phyloP scores from a whole-genome alignment of 208 protist genomes.

The Leishmania guyanensis region DNA sequence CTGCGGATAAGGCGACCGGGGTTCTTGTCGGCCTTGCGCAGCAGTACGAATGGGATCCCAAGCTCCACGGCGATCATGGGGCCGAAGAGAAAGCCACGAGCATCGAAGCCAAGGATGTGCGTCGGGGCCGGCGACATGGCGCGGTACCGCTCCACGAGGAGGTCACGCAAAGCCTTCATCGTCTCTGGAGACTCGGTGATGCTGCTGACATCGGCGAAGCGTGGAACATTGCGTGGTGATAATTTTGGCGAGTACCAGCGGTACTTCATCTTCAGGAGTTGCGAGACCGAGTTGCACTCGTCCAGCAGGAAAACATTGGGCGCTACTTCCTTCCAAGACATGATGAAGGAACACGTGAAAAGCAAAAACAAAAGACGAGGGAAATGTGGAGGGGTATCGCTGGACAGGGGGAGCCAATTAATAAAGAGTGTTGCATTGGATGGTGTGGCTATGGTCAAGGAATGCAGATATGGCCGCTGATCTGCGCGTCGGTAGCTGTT shows the following conservation, averaged over 20 bases:
- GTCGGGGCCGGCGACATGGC: slow-evolving; percentile 62
- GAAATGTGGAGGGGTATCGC: too few species aligned
- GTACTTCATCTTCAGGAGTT: slow-evolving; percentile 63
- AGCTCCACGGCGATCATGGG: slow-evolving; percentile 89
- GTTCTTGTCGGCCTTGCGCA: slow-evolving; percentile 89
- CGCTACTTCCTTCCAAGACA: slow-evolving; percentile 31
- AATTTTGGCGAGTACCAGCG: slow-evolving; percentile 90
- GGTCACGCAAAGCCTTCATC: slow-evolving; percentile 85
- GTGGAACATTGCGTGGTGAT: slow-evolving; percentile 86
- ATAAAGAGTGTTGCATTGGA: too few species aligned
- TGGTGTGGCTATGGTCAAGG: too few species aligned
- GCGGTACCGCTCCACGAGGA: slow-evolving; percentile 82
- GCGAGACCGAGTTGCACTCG: slow-evolving; percentile 38
- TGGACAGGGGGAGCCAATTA: too few species aligned
- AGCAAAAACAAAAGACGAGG: too few species aligned
- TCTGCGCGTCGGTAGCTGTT: background rate
- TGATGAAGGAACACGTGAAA: background rate
- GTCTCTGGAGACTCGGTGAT: slow-evolving; percentile 78
- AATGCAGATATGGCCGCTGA: background rate
- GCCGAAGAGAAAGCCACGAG: slow-evolving; percentile 90
- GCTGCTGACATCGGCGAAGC: slow-evolving; percentile 89
- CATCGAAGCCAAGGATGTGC: slow-evolving; percentile 89
- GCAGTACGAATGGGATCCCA: slow-evolving; percentile 88
- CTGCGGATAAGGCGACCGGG: slow-evolving; percentile 88
- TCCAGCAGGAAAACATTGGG: slow-evolving; percentile 60